Percentiles rank a stretch among this genome's conserved stretches.
Conservation (phyloP, 2,329 filamentous ascomycete genomes). For the Alternaria incomplexa region DNA sequence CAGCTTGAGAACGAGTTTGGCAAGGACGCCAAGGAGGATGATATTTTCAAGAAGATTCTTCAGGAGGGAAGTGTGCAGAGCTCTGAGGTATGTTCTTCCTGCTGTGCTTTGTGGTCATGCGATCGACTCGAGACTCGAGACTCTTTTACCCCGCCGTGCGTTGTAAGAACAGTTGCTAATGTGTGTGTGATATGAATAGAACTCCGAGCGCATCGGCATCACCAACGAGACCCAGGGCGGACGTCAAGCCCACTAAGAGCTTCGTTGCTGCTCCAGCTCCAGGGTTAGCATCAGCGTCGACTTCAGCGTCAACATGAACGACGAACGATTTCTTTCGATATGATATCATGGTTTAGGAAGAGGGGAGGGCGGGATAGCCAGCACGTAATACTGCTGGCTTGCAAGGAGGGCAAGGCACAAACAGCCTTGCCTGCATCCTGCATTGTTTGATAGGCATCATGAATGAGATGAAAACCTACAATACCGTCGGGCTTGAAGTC, state of each 20-base stretch:
- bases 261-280: neutral
- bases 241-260: slow-evolving; percentile 37
- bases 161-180: slow-evolving; percentile 7
- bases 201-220: slow-evolving; percentile 50
- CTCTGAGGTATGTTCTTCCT: slow-evolving; percentile 27
- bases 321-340: slow-evolving; percentile 18
- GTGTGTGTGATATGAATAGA: slow-evolving; percentile 26
- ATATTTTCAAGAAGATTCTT: slow-evolving; percentile 81
- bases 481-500: neutral
- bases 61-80: slow-evolving; percentile 66
- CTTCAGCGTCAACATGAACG: neutral
- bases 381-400: neutral
- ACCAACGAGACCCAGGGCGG: slow-evolving; percentile 52
- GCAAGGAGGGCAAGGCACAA: neutral
- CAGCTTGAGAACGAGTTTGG: slow-evolving; percentile 87
- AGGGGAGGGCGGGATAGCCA: neutral
- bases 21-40: slow-evolving; percentile 73
- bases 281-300: neutral
- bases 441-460: neutral
- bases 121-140: too few species aligned
- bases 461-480: neutral
- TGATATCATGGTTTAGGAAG: slow-evolving; percentile 20
- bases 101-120: too few species aligned
- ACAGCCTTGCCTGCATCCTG: neutral
- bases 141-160: too few species aligned